Percentiles rank a stretch among this genome's conserved stretches.
Conservation (phyloP, 768 basidiomycete species). For the Tulasnella sp. region DNA sequence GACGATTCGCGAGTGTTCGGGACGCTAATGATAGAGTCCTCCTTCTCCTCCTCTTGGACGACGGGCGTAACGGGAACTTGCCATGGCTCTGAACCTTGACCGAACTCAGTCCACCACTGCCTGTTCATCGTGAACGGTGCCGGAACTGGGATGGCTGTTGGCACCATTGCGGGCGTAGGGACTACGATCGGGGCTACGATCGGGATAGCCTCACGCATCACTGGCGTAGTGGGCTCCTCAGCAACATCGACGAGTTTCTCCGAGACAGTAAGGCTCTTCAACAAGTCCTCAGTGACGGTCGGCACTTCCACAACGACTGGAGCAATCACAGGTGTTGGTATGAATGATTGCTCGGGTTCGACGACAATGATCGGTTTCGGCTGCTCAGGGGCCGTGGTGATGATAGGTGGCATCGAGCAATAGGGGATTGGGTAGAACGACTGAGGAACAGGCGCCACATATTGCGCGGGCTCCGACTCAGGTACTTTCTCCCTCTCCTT, state of each 20-base stretch:
- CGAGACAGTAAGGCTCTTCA: too few relatives aligned
- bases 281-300: too few relatives aligned
- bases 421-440: too few relatives aligned
- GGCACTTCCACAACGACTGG: not conserved
- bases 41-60: slow-evolving; percentile 11
- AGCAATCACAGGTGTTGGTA: too few relatives aligned
- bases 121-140: not conserved
- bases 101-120: not conserved
- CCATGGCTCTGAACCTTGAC: not conserved
- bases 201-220: not conserved
- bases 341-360: not conserved
- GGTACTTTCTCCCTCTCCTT: not conserved
- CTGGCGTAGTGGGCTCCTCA: too few relatives aligned
- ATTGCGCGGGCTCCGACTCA: too few relatives aligned
- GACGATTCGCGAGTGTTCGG: not conserved
- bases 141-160: not conserved
- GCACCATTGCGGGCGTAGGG: not conserved
- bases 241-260: too few relatives aligned
- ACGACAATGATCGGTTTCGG: not conserved
- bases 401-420: too few relatives aligned
- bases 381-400: not conserved
- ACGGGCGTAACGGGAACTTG: not conserved
- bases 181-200: not conserved
- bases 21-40: not conserved
- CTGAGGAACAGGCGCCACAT: too few relatives aligned